A percentile compares a stretch with the other conserved stretches of the same genome.
phyloP scores from a whole-genome alignment of 2,329 filamentous ascomycete genomes.

The Penicillium sp. region DNA sequence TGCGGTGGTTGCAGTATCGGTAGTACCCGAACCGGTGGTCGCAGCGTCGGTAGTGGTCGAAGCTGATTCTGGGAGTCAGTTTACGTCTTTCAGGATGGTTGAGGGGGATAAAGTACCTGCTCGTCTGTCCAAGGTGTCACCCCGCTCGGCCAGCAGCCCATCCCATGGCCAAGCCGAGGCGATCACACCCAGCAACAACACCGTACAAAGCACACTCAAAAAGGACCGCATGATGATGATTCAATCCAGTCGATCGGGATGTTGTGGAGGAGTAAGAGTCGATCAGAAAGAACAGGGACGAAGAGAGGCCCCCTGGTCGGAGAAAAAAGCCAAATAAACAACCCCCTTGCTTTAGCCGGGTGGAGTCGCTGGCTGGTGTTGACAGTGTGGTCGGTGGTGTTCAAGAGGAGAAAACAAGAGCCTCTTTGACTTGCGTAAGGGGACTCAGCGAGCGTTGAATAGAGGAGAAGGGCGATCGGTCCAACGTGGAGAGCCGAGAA shows the following conservation, averaged over 20 bases:
- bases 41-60: conserved; percentile 31
- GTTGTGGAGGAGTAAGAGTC: conserved; percentile 5
- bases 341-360: conserved; percentile 27
- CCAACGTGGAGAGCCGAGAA: conserved; percentile 20
- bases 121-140: conserved; percentile 33
- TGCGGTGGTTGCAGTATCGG: conserved; percentile 15
- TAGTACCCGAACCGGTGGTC: conserved; percentile 18
- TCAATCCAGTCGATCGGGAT: conserved; percentile 13
- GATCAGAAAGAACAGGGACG: conserved; percentile 12
- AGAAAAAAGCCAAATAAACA: conserved; percentile 22
- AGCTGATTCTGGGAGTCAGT: conserved; percentile 17
- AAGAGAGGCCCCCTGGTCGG: conserved; percentile 19
- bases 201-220: conserved; percentile 41
- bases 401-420: not conserved
- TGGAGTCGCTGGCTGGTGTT: conserved; percentile 10
- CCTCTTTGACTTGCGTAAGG: not conserved
- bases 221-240: conserved; percentile 42
- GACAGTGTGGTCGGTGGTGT: not conserved
- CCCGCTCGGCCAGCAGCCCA: conserved; percentile 28
- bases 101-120: conserved; percentile 30
- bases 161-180: conserved; percentile 41
- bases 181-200: conserved; percentile 41
- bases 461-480: conserved; percentile 14
- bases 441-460: not conserved
- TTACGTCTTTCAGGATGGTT: not conserved